A percentile compares a stretch with the other conserved stretches of the same genome.
phyloP scores from a whole-genome alignment of 768 basidiomycete species.

The Psilocybe azurescens region DNA sequence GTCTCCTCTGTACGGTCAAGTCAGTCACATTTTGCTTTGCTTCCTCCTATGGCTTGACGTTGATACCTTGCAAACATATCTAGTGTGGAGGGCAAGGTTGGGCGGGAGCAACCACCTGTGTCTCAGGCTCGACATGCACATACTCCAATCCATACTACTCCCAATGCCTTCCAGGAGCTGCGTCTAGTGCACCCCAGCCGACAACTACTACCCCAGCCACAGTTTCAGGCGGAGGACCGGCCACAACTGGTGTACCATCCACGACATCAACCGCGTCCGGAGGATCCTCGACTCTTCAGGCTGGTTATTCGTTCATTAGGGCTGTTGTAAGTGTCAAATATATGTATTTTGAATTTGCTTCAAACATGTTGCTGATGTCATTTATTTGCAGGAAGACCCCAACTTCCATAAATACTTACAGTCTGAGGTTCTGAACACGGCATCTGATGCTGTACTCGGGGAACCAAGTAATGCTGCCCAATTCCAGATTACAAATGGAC shows the following conservation, averaged over 20 bases:
- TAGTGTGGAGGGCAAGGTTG: slow-evolving; percentile 61
- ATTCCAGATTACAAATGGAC: slow-evolving; percentile 59
- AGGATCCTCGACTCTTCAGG: slow-evolving; percentile 47
- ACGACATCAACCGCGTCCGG: slow-evolving; percentile 38
- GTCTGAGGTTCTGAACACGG: slow-evolving; percentile 51
- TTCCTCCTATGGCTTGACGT: background rate
- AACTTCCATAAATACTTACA: slow-evolving; percentile 49
- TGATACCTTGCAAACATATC: background rate
- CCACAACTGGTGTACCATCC: slow-evolving; percentile 9
- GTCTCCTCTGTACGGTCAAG: slow-evolving; percentile 42
- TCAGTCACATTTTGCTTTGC: slow-evolving; percentile 12
- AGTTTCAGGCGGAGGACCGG: slow-evolving; percentile 12
- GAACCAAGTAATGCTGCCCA: slow-evolving; percentile 55
- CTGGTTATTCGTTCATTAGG: slow-evolving; percentile 61
- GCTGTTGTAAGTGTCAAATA: slow-evolving; percentile 47
- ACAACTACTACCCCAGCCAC: slow-evolving; percentile 21
- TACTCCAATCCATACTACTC: slow-evolving; percentile 53
- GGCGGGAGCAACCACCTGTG: slow-evolving; percentile 55
- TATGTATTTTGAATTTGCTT: background rate
- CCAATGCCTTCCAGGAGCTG: slow-evolving; percentile 51
- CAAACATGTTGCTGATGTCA: background rate
- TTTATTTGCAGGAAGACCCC: slow-evolving; percentile 21
- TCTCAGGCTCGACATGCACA: slow-evolving; percentile 51
- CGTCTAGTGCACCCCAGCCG: slow-evolving; percentile 30
- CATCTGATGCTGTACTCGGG: slow-evolving; percentile 56